A percentile compares a stretch with the other conserved stretches of the same genome.
Conservation (phyloP, 495 filamentous ascomycete genomes). For the Trichodelitschia bisporula region DNA sequence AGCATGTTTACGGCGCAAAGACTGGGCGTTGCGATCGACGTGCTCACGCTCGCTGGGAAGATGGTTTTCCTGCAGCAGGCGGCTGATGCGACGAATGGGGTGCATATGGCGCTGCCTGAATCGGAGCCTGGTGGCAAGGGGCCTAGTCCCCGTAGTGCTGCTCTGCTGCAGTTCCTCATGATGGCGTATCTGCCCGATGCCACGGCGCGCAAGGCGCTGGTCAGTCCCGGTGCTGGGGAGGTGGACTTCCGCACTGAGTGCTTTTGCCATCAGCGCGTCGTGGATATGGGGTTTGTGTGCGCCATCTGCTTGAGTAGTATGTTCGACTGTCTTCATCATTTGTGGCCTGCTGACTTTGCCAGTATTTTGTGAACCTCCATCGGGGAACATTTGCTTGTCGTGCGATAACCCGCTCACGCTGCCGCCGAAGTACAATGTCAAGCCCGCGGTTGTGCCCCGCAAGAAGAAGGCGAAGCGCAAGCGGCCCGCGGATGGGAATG, state of each 20-base stretch:
- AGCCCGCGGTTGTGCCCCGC: background rate
- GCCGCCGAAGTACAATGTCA: background rate
- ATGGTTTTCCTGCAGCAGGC: conserved; percentile 92
- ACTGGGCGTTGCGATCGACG: conserved; percentile 66
- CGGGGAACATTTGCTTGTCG: background rate
- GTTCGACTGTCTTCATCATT: conserved; percentile 8
- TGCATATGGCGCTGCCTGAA: conserved; percentile 38
- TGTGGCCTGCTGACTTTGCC: background rate
- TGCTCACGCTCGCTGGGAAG: conserved; percentile 61
- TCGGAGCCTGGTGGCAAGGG: background rate
- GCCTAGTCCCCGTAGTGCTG: background rate
- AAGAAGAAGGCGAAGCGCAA: conserved; percentile 2
- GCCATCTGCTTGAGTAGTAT: conserved; percentile 76
- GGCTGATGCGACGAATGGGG: conserved; percentile 65
- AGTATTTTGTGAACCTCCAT: conserved; percentile 1
- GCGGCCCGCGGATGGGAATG: too few species aligned
- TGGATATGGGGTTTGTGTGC: conserved; percentile 87
- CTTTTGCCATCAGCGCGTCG: conserved; percentile 80
- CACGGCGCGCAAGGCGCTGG: conserved; percentile 33
- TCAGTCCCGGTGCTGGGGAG: conserved; percentile 55
- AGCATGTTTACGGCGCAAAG: conserved; percentile 84
- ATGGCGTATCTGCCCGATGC: conserved; percentile 75
- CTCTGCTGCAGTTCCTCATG: conserved; percentile 79
- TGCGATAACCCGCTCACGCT: conserved; percentile 1
- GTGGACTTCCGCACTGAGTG: conserved; percentile 95